phyloP scores from a whole-genome alignment of 495 filamentous ascomycete genomes.

The Xylaria cubensis region DNA sequence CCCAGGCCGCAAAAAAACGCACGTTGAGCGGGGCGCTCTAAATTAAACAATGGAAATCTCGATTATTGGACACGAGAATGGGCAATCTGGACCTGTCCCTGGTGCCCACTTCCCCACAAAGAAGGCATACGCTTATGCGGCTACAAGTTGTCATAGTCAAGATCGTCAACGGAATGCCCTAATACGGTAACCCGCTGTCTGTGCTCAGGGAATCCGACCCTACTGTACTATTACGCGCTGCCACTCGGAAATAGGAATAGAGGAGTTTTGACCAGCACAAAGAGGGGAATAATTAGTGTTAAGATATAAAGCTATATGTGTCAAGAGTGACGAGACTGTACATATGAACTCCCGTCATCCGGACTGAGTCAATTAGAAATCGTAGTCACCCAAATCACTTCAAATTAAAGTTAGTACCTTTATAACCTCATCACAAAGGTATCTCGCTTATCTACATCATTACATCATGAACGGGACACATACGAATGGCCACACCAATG shows the following conservation, averaged over 20 bases:
- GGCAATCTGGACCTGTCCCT: constrained; percentile 17
- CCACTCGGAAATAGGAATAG: constrained; percentile 9
- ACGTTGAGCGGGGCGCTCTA: constrained; percentile 9
- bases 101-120: constrained; percentile 22
- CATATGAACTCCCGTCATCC: not conserved
- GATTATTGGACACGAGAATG: constrained; percentile 7
- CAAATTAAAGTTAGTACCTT: not conserved
- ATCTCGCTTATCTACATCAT: not conserved
- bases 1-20: not conserved
- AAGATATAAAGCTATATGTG: not conserved
- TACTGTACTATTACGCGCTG: constrained; percentile 12
- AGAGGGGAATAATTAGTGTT: not conserved
- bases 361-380: not conserved
- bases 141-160: constrained; percentile 7
- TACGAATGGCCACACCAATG: constrained; percentile 24
- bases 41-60: constrained; percentile 14
- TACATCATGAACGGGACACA: constrained; percentile 23
- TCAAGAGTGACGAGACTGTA: not conserved
- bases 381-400: not conserved
- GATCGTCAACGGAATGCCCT: constrained; percentile 21
- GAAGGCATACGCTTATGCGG: not conserved
- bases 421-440: not conserved
- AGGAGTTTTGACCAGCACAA: not conserved
- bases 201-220: constrained; percentile 1
- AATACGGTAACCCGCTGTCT: constrained; percentile 21